A percentile compares a stretch with the other conserved stretches of the same genome.
These are phyloP conservation scores for Coriolopsis trogii DNA, from an alignment of 1,284 basidiomycete species.

Conservation along the genomic window DNA sequence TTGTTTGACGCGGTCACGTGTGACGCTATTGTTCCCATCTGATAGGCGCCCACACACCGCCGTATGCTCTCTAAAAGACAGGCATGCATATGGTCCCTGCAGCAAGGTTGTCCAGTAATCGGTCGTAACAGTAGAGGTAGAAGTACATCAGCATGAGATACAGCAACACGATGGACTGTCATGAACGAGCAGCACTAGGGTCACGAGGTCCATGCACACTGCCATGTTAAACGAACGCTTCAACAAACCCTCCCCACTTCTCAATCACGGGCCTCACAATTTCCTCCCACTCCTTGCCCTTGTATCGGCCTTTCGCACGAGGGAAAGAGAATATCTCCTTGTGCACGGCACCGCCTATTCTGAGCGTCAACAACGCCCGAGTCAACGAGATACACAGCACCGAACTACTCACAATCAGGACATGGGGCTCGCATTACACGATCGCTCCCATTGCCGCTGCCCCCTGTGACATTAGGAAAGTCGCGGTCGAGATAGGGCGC, in stretches of 20 bases:
- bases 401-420: conserved; percentile 41
- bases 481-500: conserved; percentile 57
- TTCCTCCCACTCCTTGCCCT: conserved; percentile 70
- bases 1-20: conserved; percentile 25
- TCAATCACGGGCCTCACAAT: conserved; percentile 76
- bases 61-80: too few species aligned
- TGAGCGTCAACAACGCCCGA: conserved; percentile 1
- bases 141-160: too few species aligned
- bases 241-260: conserved; percentile 69
- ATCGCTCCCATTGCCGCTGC: conserved; percentile 26
- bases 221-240: conserved; percentile 29
- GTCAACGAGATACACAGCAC: not conserved
- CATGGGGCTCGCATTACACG: conserved; percentile 31
- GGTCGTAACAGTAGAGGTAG: not conserved
- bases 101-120: not conserved
- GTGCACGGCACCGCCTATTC: conserved; percentile 58
- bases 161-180: too few species aligned
- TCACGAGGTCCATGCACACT: too few species aligned
- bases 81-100: too few species aligned
- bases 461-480: conserved; percentile 42
- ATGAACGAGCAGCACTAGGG: too few species aligned
- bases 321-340: conserved; percentile 77
- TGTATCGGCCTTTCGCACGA: conserved; percentile 52
- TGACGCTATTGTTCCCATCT: conserved; percentile 19
- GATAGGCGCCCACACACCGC: conserved; percentile 13